phyloP scores from a whole-genome alignment of 352 stramenopile genomes.

The Pythium insidiosum region DNA sequence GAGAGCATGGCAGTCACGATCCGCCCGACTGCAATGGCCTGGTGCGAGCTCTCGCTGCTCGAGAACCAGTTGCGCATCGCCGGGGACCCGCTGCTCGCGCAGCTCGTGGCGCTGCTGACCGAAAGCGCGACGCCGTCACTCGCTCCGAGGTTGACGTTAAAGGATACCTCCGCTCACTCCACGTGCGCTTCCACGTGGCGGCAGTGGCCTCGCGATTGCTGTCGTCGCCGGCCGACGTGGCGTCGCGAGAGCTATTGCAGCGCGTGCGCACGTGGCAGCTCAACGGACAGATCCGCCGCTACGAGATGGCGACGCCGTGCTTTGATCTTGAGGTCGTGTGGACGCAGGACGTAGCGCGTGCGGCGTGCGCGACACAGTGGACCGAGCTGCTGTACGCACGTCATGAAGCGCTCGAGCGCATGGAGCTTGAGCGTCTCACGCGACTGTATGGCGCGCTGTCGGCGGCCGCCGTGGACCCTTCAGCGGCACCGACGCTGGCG shows the following conservation, averaged over 20 bases:
- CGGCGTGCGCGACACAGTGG: slow-evolving; percentile 21
- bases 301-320: slow-evolving; percentile 36
- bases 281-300: slow-evolving; percentile 45
- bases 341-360: slow-evolving; percentile 2
- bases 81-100: slow-evolving; percentile 27
- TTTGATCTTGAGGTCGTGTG: slow-evolving; percentile 49
- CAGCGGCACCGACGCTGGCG: too few species aligned
- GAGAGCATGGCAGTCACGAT: slow-evolving; percentile 18
- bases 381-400: slow-evolving; percentile 44
- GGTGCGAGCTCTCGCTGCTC: slow-evolving; percentile 40
- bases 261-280: slow-evolving; percentile 37
- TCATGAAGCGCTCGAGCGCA: slow-evolving; percentile 42
- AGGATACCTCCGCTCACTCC: slow-evolving; percentile 47
- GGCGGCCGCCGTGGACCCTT: slow-evolving; percentile 22
- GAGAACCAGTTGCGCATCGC: slow-evolving; percentile 35
- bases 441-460: slow-evolving; percentile 45
- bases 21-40: slow-evolving; percentile 40
- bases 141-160: slow-evolving; percentile 37
- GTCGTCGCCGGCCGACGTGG: slow-evolving; percentile 15
- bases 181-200: slow-evolving; percentile 49
- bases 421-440: slow-evolving; percentile 51
- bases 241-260: slow-evolving; percentile 42
- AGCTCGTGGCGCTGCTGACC: slow-evolving; percentile 16
- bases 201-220: slow-evolving; percentile 30
- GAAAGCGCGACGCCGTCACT: slow-evolving; percentile 1